Evolutionary conservation across 78 protist genomes (phyloP), one percentile per base, ranked within the genome.

Genomic region (Capsaspora owczarzaki): DNA sequence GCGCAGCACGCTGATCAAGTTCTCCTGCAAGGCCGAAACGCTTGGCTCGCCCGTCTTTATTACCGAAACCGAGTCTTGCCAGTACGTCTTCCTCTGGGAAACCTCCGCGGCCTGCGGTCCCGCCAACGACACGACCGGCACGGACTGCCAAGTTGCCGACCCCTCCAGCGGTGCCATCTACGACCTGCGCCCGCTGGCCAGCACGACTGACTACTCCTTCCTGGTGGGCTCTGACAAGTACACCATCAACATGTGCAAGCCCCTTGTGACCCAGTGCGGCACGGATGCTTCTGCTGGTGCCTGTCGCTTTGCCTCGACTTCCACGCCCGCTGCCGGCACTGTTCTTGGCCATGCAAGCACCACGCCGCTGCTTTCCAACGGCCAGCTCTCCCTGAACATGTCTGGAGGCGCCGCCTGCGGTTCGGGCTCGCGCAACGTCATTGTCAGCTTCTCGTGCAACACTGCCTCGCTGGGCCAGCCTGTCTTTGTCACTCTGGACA

Each of bases 81-180:
- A 71, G 38, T 41, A 71, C 38, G 16, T 22, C 25, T 71, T 71
- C n/a, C 61, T 37, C 61, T 71, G 77, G 77, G 33, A 23, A 10
- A 71, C 77, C 4, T 41, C 77, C 20, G 51, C 77, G 10, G 77
- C 77, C 10, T 71, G 77, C 77, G 22, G 35, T 2, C 29, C 33
- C 42, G 33, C 5, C 1, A 25, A 20, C 2, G 20, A 35, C 2
- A 41, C 23, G 10, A 29, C 2, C 8, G 66, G 66, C 42, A 25
- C 1, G 16, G 47, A 68, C 35, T 68, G 74, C 47, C 49, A 14
- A 5, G 47, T 38, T 29, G 47, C 3, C 22, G 47, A 40, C 74
- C 22, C 1, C 29, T 3, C 22, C 31, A 40, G 27, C 19, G 47
- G 43, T 0, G 19, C 22, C 29, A 4, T 2, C 35, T 40, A 29